Evolutionary conservation across 768 basidiomycete species (phyloP), one percentile per base, ranked within the genome.

Genomic region (Cystofilobasidium capitatum): DNA sequence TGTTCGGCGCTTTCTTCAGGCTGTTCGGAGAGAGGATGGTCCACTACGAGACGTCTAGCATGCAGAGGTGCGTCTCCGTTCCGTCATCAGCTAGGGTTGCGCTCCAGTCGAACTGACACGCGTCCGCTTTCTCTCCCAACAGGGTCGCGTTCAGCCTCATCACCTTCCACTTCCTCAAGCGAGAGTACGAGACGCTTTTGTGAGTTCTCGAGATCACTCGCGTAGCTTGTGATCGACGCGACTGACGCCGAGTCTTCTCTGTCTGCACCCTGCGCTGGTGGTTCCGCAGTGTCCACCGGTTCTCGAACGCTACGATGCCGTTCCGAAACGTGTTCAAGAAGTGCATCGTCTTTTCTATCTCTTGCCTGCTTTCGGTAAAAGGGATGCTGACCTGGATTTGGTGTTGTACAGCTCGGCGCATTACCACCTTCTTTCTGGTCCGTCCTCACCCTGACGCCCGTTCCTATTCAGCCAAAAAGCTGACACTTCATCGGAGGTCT

Each of bases 221-320:
- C 37, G 58, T 35, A 26, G 14, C 9, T 62, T 24, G 22, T 7
- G 17, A 42, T 26, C 10, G 16, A 9, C 39, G 16, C 29, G 35
- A n/a, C 57, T 66, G 65, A 66, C 49, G 24, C 29, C n/a, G 39
- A 0, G 26, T 9, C 7, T n/a, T 3, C 4, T 47, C 42, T 60
- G 17, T 36, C 29, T 55, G 16, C 14, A 49, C 33, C 36, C 26
- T 35, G 16, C 31, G 22, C 57, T 36, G 17, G 29, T n/a, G 54
- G 26, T 55, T 33, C 14, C 22, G 9, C 26, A 90, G 88, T 73
- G 84, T 99, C 1, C 96, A 99, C 76, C 88, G 89, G 14, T 98
- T 97, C 82, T 97, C 92, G 36, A 85, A 91, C 78, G 88, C 85
- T 1, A 96, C 94, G 0, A 94, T 98, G 88, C 96, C 94, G 1